Conservation (phyloP, 495 filamentous ascomycete species). For the Hyaloscypha hepaticicola region DNA sequence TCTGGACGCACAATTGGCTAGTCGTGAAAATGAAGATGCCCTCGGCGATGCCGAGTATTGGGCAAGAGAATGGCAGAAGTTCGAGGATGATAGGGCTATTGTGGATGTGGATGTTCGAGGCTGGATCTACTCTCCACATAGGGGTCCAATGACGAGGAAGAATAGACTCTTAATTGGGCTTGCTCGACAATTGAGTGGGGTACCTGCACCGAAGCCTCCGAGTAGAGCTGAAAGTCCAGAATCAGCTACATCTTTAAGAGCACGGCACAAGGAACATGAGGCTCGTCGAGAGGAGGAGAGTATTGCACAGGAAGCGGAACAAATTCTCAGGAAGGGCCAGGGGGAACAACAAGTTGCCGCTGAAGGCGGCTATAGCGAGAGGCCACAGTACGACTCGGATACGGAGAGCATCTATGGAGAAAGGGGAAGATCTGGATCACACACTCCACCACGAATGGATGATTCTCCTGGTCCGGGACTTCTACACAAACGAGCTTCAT, state of each 20-base stretch:
- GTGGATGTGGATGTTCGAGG: constrained; percentile 93
- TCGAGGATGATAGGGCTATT: constrained; percentile 74
- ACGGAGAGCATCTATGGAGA: constrained; percentile 30
- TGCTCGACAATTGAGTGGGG: constrained; percentile 78
- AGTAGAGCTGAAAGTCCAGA: constrained; percentile 29
- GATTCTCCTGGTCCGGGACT: constrained; percentile 36
- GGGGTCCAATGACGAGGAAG: constrained; percentile 82
- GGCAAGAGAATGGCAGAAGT: constrained; percentile 64
- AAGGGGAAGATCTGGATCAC: constrained; percentile 16
- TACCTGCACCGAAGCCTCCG: constrained; percentile 60
- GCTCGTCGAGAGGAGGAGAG: constrained; percentile 53
- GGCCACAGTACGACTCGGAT: constrained; percentile 38
- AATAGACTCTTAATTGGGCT: constrained; percentile 83
- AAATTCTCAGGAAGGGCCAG: constrained; percentile 68
- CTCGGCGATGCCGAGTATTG: constrained; percentile 63
- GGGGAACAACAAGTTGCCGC: constrained; percentile 68
- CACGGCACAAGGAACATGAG: constrained; percentile 41
- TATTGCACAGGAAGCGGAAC: constrained; percentile 68
- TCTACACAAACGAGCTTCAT: constrained; percentile 44
- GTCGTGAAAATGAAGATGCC: constrained; percentile 20
- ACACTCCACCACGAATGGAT: constrained; percentile 32
- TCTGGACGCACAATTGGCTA: constrained; percentile 26
- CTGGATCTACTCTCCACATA: constrained; percentile 83
- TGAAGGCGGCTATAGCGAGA: constrained; percentile 59
- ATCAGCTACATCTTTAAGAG: constrained; percentile 17